Evolutionary conservation across 345 rosid genomes (phyloP), one percentile per base, ranked within the genome.

Genomic region (Kandelia obovata): DNA sequence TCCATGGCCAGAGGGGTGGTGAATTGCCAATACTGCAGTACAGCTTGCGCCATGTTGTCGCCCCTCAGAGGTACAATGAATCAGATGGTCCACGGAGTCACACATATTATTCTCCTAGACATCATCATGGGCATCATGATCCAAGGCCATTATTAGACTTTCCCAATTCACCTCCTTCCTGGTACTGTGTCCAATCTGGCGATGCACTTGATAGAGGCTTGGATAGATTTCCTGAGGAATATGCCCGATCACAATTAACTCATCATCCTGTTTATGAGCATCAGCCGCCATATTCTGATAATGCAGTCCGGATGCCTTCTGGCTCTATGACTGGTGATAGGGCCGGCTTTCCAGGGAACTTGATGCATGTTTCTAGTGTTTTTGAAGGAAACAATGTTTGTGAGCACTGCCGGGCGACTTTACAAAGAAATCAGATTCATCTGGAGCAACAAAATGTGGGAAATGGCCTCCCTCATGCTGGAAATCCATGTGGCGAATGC

Each of bases 31-130:
- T 82, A 55, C 81, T 81, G 5, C 98, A 83, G 39, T 83, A 78
- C 69, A 88, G 84, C 67, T 62, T 85, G 81, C 88, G 67, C 74
- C 90, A 80, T 39, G 82, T 83, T 57, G 73, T 75, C 6, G 65
- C 83, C 73, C 88, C 96, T 51, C 88, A 79, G 72, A 87, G 96
- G 80, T 89, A 81, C 66, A 86, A 80, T 82, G 98, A 91, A 64
- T 77, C 81, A 69, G 98, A 95, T 59, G 89, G 86, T 62, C 47
- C 92, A 23, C 84, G 92, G 96, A 85, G 89, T 76, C 84, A 89
- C 37, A 89, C 87, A 70, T 90, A 81, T 75, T 85, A 76, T 80
- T 95, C 98, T 79, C 98, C 99, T 46, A 79, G 90, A 85, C 96
- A 86, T 55, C 96, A 86, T 55, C 88, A 88, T 79, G 96, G 89